These are phyloP conservation scores for Candida khao-thaluensis DNA, from an alignment of 805 yeast genomes.

Conservation along the genomic window DNA sequence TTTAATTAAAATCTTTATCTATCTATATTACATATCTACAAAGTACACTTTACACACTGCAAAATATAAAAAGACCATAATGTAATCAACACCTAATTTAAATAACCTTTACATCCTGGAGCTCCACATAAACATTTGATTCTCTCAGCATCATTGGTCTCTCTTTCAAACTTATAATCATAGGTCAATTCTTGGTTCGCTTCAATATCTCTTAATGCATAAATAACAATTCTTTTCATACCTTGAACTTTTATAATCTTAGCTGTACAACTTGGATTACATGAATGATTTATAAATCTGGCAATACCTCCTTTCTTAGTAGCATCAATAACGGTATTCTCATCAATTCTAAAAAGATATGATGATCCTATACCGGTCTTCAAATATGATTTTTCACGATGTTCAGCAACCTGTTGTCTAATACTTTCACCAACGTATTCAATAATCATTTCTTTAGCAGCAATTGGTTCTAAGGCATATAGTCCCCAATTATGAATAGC, in stretches of 20 bases:
- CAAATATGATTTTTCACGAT: conserved; percentile 80
- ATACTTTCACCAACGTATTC: conserved; percentile 97
- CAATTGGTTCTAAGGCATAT: conserved; percentile 91
- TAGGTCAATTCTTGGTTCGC: conserved; percentile 93
- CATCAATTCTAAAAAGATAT: conserved; percentile 88
- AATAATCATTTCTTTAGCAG: conserved; percentile 95
- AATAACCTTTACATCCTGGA: conserved; percentile 86
- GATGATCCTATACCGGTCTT: conserved; percentile 95
- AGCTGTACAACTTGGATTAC: conserved; percentile 97
- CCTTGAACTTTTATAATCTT: conserved; percentile 95
- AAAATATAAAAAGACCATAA: too few relatives aligned
- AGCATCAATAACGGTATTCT: conserved; percentile 93
- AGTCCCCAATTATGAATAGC: conserved; percentile 99
- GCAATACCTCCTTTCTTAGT: conserved; percentile 98
- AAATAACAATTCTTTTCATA: conserved; percentile 87
- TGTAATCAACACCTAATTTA: conserved; percentile 49
- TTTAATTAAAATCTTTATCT: too few relatives aligned
- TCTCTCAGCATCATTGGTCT: conserved; percentile 81
- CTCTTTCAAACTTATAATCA: conserved; percentile 93
- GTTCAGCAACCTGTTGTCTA: conserved; percentile 90
- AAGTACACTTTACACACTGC: too few relatives aligned
- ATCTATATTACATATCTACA: conserved; percentile 6
- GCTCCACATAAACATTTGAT: conserved; percentile 95
- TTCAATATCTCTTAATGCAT: conserved; percentile 83
- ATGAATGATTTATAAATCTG: conserved; percentile 93